Evolutionary conservation across 2,329 filamentous ascomycete species (phyloP).

Genomic region (Alternaria conjuncta): DNA sequence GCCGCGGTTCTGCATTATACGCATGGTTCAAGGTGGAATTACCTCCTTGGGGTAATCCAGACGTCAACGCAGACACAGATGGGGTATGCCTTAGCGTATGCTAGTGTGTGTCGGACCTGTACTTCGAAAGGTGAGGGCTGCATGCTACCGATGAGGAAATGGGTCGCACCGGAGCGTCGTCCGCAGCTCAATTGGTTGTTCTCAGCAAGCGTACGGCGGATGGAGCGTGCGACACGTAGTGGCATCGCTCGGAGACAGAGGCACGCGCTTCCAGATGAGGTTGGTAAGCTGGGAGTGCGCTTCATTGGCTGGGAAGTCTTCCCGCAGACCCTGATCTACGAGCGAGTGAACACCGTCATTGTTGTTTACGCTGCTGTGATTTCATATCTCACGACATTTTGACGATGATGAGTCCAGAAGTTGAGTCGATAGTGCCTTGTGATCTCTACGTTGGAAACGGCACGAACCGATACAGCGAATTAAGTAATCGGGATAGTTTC

Average conservation of each 20-base stretch:
- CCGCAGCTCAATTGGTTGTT: not conserved
- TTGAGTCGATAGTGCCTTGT: not conserved
- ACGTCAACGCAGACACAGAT: not conserved
- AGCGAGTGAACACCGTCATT: not conserved
- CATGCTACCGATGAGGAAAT: not conserved
- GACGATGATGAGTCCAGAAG: not conserved
- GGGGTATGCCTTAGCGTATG: not conserved
- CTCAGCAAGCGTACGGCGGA: not conserved
- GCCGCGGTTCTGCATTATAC: not conserved
- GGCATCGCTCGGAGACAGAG: not conserved
- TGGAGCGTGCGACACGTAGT: not conserved
- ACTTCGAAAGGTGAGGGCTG: not conserved
- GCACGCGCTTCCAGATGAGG: not conserved
- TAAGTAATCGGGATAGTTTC: not conserved
- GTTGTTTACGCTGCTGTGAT: not conserved
- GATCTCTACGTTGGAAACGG: no score
- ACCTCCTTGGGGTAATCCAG: not conserved
- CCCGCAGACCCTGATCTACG: not conserved
- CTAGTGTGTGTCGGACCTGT: not conserved
- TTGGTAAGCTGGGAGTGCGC: not conserved
- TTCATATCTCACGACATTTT: no score
- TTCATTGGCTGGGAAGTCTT: not conserved
- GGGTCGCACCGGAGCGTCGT: not conserved
- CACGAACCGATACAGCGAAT: not conserved
- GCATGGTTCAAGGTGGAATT: not conserved